Conservation (phyloP, 257 asterid species). For the Solanum appendiculatum region DNA sequence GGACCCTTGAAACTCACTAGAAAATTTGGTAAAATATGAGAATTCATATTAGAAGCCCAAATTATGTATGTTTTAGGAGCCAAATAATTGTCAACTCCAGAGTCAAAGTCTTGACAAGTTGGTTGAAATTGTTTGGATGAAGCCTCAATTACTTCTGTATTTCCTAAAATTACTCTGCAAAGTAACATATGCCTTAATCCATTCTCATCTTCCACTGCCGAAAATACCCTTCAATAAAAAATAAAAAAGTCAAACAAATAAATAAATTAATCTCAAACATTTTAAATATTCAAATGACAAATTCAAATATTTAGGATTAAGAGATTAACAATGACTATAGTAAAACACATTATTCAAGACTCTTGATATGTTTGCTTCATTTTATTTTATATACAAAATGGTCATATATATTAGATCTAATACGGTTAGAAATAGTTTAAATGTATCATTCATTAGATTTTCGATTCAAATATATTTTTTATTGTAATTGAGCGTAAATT, state of each 20-base stretch:
- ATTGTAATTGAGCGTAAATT: too few relatives aligned
- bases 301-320: too few relatives aligned
- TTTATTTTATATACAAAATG: too few relatives aligned
- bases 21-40: constrained; percentile 29
- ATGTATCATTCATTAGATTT: too few relatives aligned
- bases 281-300: too few relatives aligned
- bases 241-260: not conserved
- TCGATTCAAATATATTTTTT: too few relatives aligned
- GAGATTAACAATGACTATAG: not conserved
- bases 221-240: constrained; percentile 14
- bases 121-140: constrained; percentile 36
- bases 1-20: constrained; percentile 21
- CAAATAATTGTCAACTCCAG: constrained; percentile 33
- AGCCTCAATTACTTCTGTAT: constrained; percentile 17
- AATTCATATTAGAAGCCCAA: constrained; percentile 28
- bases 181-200: constrained; percentile 38
- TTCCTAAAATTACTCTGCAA: constrained; percentile 47
- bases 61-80: constrained; percentile 28
- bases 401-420: too few relatives aligned
- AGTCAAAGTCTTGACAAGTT: constrained; percentile 25
- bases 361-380: not conserved
- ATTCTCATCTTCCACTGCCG: constrained; percentile 31
- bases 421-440: too few relatives aligned
- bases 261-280: not conserved
- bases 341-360: too few relatives aligned